These are phyloP conservation scores for Penicillium sp. DNA, from an alignment of 2,329 filamentous ascomycete species.

Conservation along the genomic window DNA sequence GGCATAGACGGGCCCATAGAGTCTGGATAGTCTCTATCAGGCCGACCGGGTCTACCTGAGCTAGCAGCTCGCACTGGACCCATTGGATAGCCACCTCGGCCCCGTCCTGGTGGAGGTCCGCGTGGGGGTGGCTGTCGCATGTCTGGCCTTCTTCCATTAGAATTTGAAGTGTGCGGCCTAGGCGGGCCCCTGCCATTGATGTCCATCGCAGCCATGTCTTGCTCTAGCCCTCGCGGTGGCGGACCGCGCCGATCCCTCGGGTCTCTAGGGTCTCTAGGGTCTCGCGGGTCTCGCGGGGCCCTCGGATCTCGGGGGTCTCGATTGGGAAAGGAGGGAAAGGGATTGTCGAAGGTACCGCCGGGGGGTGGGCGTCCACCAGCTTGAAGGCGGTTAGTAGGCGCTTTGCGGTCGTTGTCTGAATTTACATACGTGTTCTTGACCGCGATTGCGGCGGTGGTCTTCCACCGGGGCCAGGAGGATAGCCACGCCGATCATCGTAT, in stretches of 20 bases:
- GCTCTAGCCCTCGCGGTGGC: conserved; percentile 35
- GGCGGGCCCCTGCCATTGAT: conserved; percentile 31
- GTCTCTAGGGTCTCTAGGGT: conserved; percentile 26
- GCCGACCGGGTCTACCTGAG: conserved; percentile 22
- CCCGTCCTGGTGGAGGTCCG: conserved; percentile 24
- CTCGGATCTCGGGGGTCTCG: conserved; percentile 6
- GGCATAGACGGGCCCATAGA: conserved; percentile 28
- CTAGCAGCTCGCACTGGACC: conserved; percentile 29
- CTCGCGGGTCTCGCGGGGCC: conserved; percentile 9
- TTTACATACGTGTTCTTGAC: conserved; percentile 35
- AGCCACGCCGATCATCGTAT: conserved; percentile 24
- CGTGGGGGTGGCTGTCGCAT: conserved; percentile 27
- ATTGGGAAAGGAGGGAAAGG: conserved; percentile 46
- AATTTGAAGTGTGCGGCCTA: conserved; percentile 42
- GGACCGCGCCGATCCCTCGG: conserved; percentile 34
- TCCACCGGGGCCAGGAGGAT: conserved; percentile 24
- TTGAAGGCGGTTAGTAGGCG: conserved; percentile 12
- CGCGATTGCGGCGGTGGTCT: conserved; percentile 33
- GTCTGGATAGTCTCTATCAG: conserved; percentile 29
- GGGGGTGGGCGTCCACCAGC: conserved; percentile 29
- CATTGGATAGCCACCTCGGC: conserved; percentile 24
- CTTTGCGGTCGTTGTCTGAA: not conserved
- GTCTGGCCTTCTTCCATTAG: conserved; percentile 32
- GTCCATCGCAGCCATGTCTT: conserved; percentile 41
- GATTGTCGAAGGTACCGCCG: conserved; percentile 50